Base-by-base conservation (phyloP, 78 protist species). In the Parvularia atlantis region DNA sequence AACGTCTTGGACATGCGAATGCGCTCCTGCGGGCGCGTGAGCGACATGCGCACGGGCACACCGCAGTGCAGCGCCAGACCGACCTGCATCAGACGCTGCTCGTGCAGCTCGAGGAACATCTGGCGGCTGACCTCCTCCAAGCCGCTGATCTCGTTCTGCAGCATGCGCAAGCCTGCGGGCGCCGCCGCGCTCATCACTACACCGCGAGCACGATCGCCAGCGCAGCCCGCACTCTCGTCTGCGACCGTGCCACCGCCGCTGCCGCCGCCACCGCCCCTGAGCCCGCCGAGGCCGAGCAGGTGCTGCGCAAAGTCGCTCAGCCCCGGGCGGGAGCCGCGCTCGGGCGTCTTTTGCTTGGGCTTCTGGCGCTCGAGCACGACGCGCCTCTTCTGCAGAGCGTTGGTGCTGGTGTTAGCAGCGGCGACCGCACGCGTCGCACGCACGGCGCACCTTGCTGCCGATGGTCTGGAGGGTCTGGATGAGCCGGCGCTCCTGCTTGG, bases 91-190 rank as follows among this genome's bases (percentile, higher is more conserved):
- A 59, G 65, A 31, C 77, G 81, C 57, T 68, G 71, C 11, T 87
- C 92, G 20, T 72, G 72, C 41, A 87, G 67, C 54, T 82, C 86
- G 19, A 76, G 54, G 40, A 78, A 87, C 39, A 79, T 43, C 56
- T 82, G 84, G 59, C 76, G 33, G 41, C 54, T 7, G 30, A 66
- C 6, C 53, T 75, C 66, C 67, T 75, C 72, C 57, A 65, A 0
- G 0, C 46, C 61, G 26, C 17, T 37, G 24, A 66, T 66, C 35
- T 75, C 80, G 17, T 13, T 24, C 14, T 71, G 28, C 43, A 71
- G 35, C 40, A 10, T 9, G 40, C 65, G 52, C 9, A 71, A 7
- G 44, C 22, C 57, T 30, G n/a, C n/a, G n/a, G n/a, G n/a, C n/a
- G n/a, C n/a, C n/a, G n/a, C 26, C 43, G n/a, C 66, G 14, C n/a